These are phyloP conservation scores for Maudiozyma turicensis DNA, from an alignment of 805 yeast species.

Conservation along the genomic window DNA sequence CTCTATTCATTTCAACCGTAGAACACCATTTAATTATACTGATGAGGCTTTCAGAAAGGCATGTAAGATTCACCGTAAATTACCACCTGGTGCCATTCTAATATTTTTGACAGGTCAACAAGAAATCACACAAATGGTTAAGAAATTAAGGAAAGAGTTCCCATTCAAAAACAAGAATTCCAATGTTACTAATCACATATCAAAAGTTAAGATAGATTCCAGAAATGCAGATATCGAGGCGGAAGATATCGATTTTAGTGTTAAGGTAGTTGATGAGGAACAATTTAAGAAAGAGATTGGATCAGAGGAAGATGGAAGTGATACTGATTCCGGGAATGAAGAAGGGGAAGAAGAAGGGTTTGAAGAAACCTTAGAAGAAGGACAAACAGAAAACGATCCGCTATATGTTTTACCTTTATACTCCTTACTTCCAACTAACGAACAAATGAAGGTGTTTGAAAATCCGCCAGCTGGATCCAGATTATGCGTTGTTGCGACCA, in stretches of 20 bases:
- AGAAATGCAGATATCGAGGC: slow-evolving; percentile 67
- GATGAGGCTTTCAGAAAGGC: slow-evolving; percentile 83
- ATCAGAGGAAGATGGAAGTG: slow-evolving; percentile 28
- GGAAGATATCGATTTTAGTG: slow-evolving; percentile 77
- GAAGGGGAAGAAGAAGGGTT: slow-evolving; percentile 47
- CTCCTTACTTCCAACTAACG: slow-evolving; percentile 85
- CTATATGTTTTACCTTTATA: slow-evolving; percentile 85
- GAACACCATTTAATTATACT: slow-evolving; percentile 67
- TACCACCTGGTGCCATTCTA: slow-evolving; percentile 92
- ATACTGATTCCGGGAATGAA: slow-evolving; percentile 31
- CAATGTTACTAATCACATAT: slow-evolving; percentile 27
- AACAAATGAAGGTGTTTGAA: slow-evolving; percentile 88
- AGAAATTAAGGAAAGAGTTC: slow-evolving; percentile 55
- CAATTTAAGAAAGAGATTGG: slow-evolving; percentile 26
- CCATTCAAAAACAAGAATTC: slow-evolving; percentile 35
- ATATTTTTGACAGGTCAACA: slow-evolving; percentile 91
- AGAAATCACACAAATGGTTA: slow-evolving; percentile 74
- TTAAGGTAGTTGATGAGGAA: slow-evolving; percentile 29
- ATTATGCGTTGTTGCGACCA: slow-evolving; percentile 89
- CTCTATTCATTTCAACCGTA: slow-evolving; percentile 76
- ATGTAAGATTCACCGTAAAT: slow-evolving; percentile 70
- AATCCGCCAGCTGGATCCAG: slow-evolving; percentile 79
- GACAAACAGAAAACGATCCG: slow-evolving; percentile 66
- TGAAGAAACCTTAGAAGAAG: slow-evolving; percentile 62
- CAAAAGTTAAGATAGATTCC: slow-evolving; percentile 42